Evolutionary conservation across 495 filamentous ascomycete genomes (phyloP).

Genomic region (Aspergillus taichungensis): DNA sequence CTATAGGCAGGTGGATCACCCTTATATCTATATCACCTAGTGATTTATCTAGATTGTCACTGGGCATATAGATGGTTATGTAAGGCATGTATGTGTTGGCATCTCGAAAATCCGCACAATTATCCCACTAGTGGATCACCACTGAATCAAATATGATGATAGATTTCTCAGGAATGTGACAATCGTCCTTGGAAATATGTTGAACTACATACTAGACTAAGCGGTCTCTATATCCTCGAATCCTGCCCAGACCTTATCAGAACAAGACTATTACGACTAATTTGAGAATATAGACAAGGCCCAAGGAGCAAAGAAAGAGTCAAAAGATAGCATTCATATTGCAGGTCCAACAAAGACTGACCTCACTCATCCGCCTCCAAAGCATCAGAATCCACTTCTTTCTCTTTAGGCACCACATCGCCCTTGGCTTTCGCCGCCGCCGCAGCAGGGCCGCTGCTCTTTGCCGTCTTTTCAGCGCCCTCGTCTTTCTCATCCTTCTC

Average conservation of each 20-base stretch:
- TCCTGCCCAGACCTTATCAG: too few relatives aligned
- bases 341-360: not conserved
- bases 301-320: not conserved
- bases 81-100: not conserved
- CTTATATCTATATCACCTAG: too few relatives aligned
- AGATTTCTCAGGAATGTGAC: too few relatives aligned
- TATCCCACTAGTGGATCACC: not conserved
- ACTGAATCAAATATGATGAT: not conserved
- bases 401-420: conserved; percentile 37
- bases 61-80: too few relatives aligned
- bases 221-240: too few relatives aligned
- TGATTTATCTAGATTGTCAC: too few relatives aligned
- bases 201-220: too few relatives aligned
- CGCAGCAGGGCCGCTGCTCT: conserved; percentile 34
- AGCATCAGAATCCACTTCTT: conserved; percentile 35
- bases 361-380: conserved; percentile 19
- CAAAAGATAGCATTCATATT: not conserved
- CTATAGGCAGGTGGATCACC: too few relatives aligned
- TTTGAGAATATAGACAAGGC: not conserved
- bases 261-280: not conserved
- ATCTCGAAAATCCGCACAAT: not conserved
- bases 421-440: conserved; percentile 37
- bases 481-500: conserved; percentile 24
- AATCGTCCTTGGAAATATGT: too few relatives aligned
- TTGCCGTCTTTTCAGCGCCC: conserved; percentile 22